A percentile compares a stretch with the other conserved stretches of the same genome.
Conservation (phyloP, 2,329 filamentous ascomycete genomes). For the Basipetospora chlamydospora region DNA sequence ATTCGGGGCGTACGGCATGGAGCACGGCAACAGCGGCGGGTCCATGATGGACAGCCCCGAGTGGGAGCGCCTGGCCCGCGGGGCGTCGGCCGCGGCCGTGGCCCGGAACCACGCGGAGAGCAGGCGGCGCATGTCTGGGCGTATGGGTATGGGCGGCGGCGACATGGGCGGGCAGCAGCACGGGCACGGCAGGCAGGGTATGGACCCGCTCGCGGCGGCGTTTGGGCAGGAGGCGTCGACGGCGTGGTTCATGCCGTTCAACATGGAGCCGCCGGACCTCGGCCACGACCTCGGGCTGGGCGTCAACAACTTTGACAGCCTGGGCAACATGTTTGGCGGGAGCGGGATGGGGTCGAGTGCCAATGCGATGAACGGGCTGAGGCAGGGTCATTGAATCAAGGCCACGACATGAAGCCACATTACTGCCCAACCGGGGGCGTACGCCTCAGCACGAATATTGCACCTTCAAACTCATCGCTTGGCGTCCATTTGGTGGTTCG, state of each 20-base stretch:
- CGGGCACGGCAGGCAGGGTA: background rate
- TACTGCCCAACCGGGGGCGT: too few relatives aligned
- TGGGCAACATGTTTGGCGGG: constrained; percentile 31
- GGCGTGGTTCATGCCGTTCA: constrained; percentile 89
- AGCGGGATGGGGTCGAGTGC: constrained; percentile 22
- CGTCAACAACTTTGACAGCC: constrained; percentile 30
- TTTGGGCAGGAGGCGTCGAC: constrained; percentile 36
- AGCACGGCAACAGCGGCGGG: constrained; percentile 22
- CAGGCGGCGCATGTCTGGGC: constrained; percentile 7
- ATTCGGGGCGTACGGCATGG: constrained; percentile 54
- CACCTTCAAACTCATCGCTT: too few relatives aligned
- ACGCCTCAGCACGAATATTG: too few relatives aligned
- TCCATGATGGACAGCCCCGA: constrained; percentile 26
- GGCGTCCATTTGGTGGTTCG: too few relatives aligned
- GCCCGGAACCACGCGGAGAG: constrained; percentile 12
- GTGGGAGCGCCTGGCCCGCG: constrained; percentile 24
- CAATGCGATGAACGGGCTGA: constrained; percentile 15
- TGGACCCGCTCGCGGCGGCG: constrained; percentile 2
- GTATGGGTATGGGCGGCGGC: constrained; percentile 9
- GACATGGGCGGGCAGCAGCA: too few relatives aligned
- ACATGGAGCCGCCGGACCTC: constrained; percentile 62
- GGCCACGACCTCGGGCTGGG: constrained; percentile 30
- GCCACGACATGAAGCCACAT: too few relatives aligned
- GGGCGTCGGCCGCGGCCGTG: background rate
- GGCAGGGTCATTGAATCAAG: constrained; percentile 11